Base-by-base conservation (phyloP, 306 rosid genomes). In the Casuarina cunninghamiana region DNA sequence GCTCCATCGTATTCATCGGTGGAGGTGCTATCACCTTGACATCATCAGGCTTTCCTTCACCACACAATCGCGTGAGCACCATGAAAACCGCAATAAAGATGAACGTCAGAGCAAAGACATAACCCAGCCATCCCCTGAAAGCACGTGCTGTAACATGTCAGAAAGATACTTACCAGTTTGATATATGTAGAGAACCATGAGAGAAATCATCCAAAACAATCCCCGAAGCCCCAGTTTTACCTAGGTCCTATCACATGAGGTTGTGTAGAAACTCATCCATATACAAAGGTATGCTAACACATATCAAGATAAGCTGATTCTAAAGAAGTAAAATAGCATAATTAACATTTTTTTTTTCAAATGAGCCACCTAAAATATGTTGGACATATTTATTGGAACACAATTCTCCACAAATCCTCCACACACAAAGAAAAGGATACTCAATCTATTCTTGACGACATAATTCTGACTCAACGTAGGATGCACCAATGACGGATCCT, bases 121-220 rank as follows among this genome's bases (percentile, higher is more conserved):
- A 96, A 75, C 86, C 84, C 76, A 96, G 82, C 98, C 99, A 96
- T 71, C 86, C 91, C 93, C 99, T 96, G 89, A 69, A 84, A 86
- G 32, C n/a, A 38, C 68, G 77, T 19, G 53, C 61, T 53, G 43
- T 16, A 72, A 77, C 66, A 80, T 70, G 17, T 63, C 37, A 51
- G 35, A 79, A 70, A 58, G 38, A 85, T 68, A 65, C 46, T 75
- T 46, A 58, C 65, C 13, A 46, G 75, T 71, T 9, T 35, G 32
- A 67, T 15, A 35, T 37, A 63, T 66, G 15, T 54, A 69, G 44
- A 50, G 69, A 74, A 55, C 68, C 48, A 76, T 16, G 15, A 75
- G 53, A 16, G 3, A 53, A 5, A 53, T 45, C 51, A 39, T 54
- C 35, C 5, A 26, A 58, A 10, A 26, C 7, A 55, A 55, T 2